These are phyloP conservation scores for Talaromyces sp. DNA, from an alignment of 2,329 filamentous ascomycete genomes.

Conservation along the genomic window DNA sequence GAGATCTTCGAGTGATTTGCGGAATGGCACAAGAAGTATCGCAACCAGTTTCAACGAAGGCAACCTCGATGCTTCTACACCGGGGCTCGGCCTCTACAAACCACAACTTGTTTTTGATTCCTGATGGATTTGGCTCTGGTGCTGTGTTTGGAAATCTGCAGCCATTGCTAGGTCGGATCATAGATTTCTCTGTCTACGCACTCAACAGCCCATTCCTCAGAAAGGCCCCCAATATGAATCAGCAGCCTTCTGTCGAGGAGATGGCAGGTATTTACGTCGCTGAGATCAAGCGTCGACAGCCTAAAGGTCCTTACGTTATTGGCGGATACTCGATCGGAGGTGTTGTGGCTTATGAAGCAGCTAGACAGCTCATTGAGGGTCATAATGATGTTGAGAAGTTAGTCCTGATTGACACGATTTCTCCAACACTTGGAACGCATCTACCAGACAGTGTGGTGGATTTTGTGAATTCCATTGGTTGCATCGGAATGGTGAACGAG, in stretches of 20 bases:
- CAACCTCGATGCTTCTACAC: too few species aligned
- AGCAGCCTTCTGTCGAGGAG: not conserved
- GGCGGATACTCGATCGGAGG: slow-evolving; percentile 9
- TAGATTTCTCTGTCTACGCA: slow-evolving; percentile 56
- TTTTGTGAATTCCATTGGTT: too few species aligned
- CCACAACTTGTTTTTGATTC: too few species aligned
- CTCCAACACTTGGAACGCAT: too few species aligned
- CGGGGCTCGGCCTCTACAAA: too few species aligned
- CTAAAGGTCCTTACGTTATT: slow-evolving; percentile 6
- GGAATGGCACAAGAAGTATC: too few species aligned
- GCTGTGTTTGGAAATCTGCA: slow-evolving; percentile 45
- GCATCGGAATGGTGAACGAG: too few species aligned
- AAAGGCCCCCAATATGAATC: slow-evolving; percentile 6
- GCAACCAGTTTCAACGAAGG: too few species aligned
- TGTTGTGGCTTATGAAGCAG: not conserved
- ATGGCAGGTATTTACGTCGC: not conserved
- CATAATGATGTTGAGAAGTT: not conserved
- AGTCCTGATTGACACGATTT: slow-evolving; percentile 2
- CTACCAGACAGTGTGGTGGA: too few species aligned
- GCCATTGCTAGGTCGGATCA: slow-evolving; percentile 46
- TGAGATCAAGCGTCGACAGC: slow-evolving; percentile 2
- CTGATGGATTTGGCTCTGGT: slow-evolving; percentile 53
- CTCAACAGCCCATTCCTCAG: slow-evolving; percentile 49
- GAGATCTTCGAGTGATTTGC: too few species aligned
- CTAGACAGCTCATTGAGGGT: not conserved